Conservation (phyloP, 805 yeast species). For the Candida chauliodis region DNA sequence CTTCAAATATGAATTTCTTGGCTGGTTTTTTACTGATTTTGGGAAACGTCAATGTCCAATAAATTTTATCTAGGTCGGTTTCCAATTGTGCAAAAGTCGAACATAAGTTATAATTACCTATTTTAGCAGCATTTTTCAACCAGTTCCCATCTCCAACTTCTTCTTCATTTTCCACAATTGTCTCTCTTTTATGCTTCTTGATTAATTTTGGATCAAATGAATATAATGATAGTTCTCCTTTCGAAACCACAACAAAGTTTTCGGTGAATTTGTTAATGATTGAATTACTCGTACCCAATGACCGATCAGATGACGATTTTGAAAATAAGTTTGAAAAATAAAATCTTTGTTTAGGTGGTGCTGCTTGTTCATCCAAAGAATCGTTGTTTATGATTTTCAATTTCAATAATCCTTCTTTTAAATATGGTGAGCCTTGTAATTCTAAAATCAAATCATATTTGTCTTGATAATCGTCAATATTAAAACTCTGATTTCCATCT, state of each 20-base stretch:
- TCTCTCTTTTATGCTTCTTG: conserved; percentile 32
- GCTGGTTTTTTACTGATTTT: conserved; percentile 28
- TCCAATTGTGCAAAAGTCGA: conserved; percentile 48
- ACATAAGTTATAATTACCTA: conserved; percentile 51
- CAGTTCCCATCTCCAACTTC: conserved; percentile 63
- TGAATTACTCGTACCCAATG: conserved; percentile 8
- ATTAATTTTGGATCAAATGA: conserved; percentile 46
- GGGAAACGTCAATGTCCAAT: conserved; percentile 59
- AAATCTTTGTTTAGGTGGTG: conserved; percentile 13
- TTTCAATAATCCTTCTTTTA: conserved; percentile 66
- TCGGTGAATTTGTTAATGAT: conserved; percentile 35
- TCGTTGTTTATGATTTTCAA: conserved; percentile 36
- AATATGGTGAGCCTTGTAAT: conserved; percentile 71
- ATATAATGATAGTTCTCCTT: conserved; percentile 61
- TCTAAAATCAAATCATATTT: conserved; percentile 60
- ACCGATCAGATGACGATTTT: conserved; percentile 2
- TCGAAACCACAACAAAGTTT: conserved; percentile 62
- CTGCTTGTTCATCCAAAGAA: conserved; percentile 26
- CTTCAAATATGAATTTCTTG: conserved; percentile 55
- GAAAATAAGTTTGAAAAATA: conserved; percentile 27
- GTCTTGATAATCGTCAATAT: conserved; percentile 40
- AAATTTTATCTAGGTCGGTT: conserved; percentile 14
- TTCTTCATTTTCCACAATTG: conserved; percentile 16
- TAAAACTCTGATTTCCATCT: conserved; percentile 23
- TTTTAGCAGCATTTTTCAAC: conserved; percentile 58